These are phyloP conservation scores for Tuber magnatum DNA, from an alignment of 495 filamentous ascomycete genomes.

Conservation along the genomic window DNA sequence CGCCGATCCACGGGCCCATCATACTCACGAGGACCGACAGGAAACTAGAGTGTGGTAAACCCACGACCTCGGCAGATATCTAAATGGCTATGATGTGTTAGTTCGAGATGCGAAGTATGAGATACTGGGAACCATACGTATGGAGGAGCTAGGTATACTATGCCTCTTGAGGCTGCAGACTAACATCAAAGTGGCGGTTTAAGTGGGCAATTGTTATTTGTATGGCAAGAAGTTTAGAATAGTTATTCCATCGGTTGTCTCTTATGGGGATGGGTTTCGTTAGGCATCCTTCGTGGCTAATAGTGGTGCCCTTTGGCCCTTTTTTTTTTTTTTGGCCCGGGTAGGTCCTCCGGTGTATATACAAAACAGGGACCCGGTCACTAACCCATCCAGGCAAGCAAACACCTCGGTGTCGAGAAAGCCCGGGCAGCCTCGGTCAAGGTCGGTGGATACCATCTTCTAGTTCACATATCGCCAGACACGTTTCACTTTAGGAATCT, in stretches of 20 bases:
- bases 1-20: neutral
- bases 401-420: slow-evolving; percentile 1
- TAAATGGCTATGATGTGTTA: slow-evolving; percentile 12
- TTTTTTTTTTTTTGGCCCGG: slow-evolving; percentile 11
- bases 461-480: neutral
- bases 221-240: neutral
- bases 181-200: neutral
- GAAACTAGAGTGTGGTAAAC: slow-evolving; percentile 2
- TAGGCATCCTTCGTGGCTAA: neutral
- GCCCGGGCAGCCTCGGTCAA: neutral
- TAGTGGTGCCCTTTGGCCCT: neutral
- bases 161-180: slow-evolving; percentile 12
- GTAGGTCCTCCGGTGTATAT: neutral
- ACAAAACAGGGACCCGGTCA: neutral
- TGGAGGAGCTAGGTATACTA: slow-evolving; percentile 13
- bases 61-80: slow-evolving; percentile 8
- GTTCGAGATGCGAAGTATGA: slow-evolving; percentile 4
- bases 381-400: neutral
- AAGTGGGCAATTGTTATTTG: slow-evolving; percentile 2
- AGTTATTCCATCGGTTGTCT: neutral
- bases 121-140: slow-evolving; percentile 9
- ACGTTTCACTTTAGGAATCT: slow-evolving; percentile 4
- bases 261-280: neutral
- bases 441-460: slow-evolving; percentile 6
- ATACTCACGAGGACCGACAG: neutral